Base-by-base conservation (phyloP, 495 filamentous ascomycete genomes). In the Immersiella caudata region DNA sequence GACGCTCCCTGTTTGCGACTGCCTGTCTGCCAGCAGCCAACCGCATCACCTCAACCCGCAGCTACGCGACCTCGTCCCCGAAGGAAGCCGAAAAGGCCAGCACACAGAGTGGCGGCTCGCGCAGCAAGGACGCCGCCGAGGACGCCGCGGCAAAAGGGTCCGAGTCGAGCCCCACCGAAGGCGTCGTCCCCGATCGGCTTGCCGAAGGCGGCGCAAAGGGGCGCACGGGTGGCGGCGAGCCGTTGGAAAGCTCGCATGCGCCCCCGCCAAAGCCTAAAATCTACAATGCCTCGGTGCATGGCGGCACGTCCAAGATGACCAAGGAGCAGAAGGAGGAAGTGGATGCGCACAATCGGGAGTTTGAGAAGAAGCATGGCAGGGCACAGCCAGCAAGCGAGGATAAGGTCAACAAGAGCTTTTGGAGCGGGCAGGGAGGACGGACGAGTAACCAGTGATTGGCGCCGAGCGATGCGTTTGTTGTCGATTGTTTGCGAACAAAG, bases 331-430 rank as follows among this genome's bases (percentile, higher is more conserved):
- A 83, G 71, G 74, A 72, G 63, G 82, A 86, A 72, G 82, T 85
- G 61, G 80, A 84, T 65, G 67, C 74, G 73, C 82, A 85, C 74
- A 86, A 86, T 62, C 49, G 51, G 27, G 82, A 84, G 16, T 86
- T 85, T 75, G 82, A 85, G 68, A 66, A 76, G 55, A 80, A 82
- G 56, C 79, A 84, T 54, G 83, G 80, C 54, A 72, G 67, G 61
- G 82, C 79, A 18, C 56, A 74, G 7, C 20, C 63, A 20, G 80
- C 79, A 0, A 64, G 65, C 9, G 71, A 78, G 5, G 83, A 85
- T 60, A 82, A 82, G 77, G 84, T 85, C 6, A 71, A 83, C 64
- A 79, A 80, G 69, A 79, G 75, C 21, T 85, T 83, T 60, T 85
- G 83, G 82, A 75, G 76, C 22, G 70, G 75, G 8, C 51, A 35